Conservation (phyloP, 2,329 filamentous ascomycete genomes). For the Monosporascus sp. region DNA sequence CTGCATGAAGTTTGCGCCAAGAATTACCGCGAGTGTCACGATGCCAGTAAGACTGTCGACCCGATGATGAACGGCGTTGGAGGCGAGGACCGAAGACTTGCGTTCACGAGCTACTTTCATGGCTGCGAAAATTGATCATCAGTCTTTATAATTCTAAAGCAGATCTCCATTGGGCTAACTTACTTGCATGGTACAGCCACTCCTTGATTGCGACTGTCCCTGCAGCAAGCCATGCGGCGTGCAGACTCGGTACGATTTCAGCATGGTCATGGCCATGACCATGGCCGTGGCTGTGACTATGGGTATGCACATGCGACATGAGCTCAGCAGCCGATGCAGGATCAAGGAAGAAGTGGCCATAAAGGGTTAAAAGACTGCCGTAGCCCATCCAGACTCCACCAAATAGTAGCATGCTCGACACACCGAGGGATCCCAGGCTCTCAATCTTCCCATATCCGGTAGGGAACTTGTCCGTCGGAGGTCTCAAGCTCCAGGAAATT, state of each 20-base stretch:
- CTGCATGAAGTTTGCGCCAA: slow-evolving; percentile 79
- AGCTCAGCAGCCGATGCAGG: slow-evolving; percentile 46
- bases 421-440: slow-evolving; percentile 86
- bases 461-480: slow-evolving; percentile 78
- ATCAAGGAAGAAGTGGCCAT: slow-evolving; percentile 68
- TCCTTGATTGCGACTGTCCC: slow-evolving; percentile 92
- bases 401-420: slow-evolving; percentile 82
- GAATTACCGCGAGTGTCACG: slow-evolving; percentile 83
- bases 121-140: slow-evolving; percentile 43
- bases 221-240: slow-evolving; percentile 89
- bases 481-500: slow-evolving; percentile 85
- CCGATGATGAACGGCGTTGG: slow-evolving; percentile 93
- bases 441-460: slow-evolving; percentile 97
- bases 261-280: slow-evolving; percentile 59
- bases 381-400: slow-evolving; percentile 91
- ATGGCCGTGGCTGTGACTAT: slow-evolving; percentile 49
- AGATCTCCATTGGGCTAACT: slow-evolving; percentile 32
- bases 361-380: slow-evolving; percentile 64
- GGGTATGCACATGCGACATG: slow-evolving; percentile 51
- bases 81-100: slow-evolving; percentile 91
- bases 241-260: slow-evolving; percentile 70
- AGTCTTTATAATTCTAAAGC: slow-evolving; percentile 11
- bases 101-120: slow-evolving; percentile 94
- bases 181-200: slow-evolving; percentile 95
- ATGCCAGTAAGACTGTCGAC: slow-evolving; percentile 94